phyloP scores from a whole-genome alignment of 129 eudicot genomes.

The Heracleum sosnowskyi region DNA sequence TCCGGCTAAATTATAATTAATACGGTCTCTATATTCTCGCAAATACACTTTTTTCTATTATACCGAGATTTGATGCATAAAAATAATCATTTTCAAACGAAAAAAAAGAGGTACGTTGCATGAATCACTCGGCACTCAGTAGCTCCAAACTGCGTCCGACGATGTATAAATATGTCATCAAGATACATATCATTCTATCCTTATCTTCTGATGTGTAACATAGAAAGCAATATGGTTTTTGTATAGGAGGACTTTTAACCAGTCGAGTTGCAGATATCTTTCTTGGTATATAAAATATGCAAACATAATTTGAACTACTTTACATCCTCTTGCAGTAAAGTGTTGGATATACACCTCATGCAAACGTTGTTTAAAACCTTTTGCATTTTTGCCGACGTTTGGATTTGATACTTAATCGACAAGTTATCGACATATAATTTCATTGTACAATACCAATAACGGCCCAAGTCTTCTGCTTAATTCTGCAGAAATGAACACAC shows the following conservation, averaged over 20 bases:
- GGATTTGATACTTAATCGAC: background rate
- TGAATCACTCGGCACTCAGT: background rate
- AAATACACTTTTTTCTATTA: too few species aligned
- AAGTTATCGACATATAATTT: background rate
- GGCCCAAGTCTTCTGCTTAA: too few species aligned
- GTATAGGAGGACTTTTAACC: background rate
- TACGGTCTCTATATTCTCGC: too few species aligned
- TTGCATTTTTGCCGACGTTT: background rate
- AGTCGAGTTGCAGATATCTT: background rate
- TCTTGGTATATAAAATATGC: background rate
- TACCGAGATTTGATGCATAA: too few species aligned
- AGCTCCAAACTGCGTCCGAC: background rate
- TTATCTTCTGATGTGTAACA: constrained; percentile 1
- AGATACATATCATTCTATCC: background rate
- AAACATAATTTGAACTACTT: background rate
- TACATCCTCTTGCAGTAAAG: background rate
- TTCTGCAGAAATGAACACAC: too few species aligned
- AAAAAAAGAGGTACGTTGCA: background rate
- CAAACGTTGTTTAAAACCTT: background rate
- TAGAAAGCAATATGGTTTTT: background rate
- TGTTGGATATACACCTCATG: constrained; percentile 7
- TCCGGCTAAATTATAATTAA: too few species aligned
- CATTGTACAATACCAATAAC: background rate
- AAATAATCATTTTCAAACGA: too few species aligned
- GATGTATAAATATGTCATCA: background rate